Conservation (phyloP, 305 asterid species). For the Solanum hybrid region DNA sequence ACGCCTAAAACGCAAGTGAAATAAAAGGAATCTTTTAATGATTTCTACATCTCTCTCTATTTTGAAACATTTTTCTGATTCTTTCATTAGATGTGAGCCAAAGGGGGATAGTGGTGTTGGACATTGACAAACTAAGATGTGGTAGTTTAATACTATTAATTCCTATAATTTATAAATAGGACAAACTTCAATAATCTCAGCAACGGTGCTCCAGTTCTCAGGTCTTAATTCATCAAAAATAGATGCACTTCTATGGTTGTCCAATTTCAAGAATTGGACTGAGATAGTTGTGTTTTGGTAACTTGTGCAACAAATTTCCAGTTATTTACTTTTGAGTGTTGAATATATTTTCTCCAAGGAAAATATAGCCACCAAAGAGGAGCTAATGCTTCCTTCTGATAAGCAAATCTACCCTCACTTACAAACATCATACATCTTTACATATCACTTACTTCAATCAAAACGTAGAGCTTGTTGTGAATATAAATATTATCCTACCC, state of each 20-base stretch:
- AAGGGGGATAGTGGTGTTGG: neutral
- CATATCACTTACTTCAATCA: neutral
- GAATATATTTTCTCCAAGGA: neutral
- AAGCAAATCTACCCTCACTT: neutral
- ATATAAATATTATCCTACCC: neutral
- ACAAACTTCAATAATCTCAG: neutral
- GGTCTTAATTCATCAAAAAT: neutral
- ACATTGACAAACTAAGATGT: neutral
- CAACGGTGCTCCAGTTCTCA: neutral
- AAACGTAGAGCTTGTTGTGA: neutral
- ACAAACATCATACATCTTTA: neutral
- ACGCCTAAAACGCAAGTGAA: neutral
- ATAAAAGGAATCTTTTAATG: neutral
- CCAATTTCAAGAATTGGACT: neutral
- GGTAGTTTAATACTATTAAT: neutral
- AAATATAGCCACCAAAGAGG: neutral
- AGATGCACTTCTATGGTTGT: neutral
- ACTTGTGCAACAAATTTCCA: neutral
- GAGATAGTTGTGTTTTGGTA: neutral
- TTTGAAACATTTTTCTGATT: neutral
- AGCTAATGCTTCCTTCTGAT: neutral
- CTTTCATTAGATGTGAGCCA: neutral
- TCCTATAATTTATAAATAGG: neutral
- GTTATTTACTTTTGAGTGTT: neutral
- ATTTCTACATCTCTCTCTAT: neutral